These are phyloP conservation scores for Jatropha podagrica DNA, from an alignment of 441 rosid genomes.

Conservation along the genomic window DNA sequence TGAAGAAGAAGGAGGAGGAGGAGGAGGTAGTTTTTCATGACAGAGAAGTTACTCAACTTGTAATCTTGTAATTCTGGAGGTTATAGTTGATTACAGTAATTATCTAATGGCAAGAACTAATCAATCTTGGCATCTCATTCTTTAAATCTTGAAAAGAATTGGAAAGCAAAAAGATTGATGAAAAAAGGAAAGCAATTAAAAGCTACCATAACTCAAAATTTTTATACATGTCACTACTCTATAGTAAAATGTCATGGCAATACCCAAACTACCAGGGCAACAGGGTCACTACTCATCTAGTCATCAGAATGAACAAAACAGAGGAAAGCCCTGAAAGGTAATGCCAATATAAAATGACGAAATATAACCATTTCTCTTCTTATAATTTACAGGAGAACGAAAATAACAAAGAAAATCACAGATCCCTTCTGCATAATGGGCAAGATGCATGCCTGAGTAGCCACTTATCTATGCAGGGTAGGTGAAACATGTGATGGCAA, in stretches of 20 bases:
- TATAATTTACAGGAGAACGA: conserved; percentile 33
- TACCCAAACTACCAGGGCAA: conserved; percentile 17
- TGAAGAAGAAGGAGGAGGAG: too few relatives aligned
- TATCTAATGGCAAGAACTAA: too few relatives aligned
- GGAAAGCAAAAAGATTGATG: neutral
- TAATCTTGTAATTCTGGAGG: too few relatives aligned
- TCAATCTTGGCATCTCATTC: too few relatives aligned
- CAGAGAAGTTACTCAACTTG: too few relatives aligned
- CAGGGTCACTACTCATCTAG: conserved; percentile 17
- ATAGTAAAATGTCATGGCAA: conserved; percentile 28
- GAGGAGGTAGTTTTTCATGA: too few relatives aligned
- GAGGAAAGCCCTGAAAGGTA: conserved; percentile 23
- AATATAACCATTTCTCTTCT: conserved; percentile 18
- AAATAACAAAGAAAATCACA: conserved; percentile 30
- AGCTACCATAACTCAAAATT: conserved; percentile 23
- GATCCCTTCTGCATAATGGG: conserved; percentile 91
- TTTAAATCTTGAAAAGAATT: too few relatives aligned
- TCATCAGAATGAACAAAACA: conserved; percentile 20
- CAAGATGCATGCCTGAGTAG: conserved; percentile 83
- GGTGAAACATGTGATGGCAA: conserved; percentile 91
- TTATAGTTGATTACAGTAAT: too few relatives aligned
- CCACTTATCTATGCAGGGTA: conserved; percentile 96
- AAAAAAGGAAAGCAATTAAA: neutral
- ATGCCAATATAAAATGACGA: conserved; percentile 21
- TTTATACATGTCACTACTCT: conserved; percentile 33